Conservation (phyloP, 1,284 basidiomycete species). For the Gomphus bonarii region DNA sequence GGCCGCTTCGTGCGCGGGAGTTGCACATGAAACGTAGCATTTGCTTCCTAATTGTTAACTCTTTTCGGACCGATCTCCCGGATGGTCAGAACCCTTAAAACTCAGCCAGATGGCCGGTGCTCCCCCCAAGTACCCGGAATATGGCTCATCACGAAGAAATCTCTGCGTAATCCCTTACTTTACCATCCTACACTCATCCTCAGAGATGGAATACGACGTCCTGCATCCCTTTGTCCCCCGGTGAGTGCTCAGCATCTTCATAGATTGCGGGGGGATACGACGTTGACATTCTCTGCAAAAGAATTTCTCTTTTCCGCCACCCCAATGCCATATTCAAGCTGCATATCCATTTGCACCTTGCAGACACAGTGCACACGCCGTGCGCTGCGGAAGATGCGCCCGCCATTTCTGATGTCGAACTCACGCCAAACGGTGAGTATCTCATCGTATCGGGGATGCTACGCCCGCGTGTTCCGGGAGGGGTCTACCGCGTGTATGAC, state of each 20-base stretch:
- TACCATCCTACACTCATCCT: background rate
- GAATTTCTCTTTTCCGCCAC: background rate
- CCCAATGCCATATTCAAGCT: background rate
- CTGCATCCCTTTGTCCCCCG: background rate
- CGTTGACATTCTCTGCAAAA: too few species aligned
- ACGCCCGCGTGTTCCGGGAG: background rate
- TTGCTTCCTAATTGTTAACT: too few species aligned
- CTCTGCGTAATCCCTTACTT: background rate
- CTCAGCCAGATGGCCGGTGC: too few species aligned
- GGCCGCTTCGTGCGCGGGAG: too few species aligned
- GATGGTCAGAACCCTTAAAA: too few species aligned
- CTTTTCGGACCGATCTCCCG: too few species aligned
- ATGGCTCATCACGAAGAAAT: background rate
- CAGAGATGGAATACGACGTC: background rate
- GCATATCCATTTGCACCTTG: background rate
- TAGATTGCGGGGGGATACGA: too few species aligned
- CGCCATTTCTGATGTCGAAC: background rate
- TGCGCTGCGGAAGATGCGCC: too few species aligned
- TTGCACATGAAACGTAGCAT: too few species aligned
- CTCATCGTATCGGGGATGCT: background rate
- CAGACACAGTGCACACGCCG: background rate
- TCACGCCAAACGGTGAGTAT: background rate
- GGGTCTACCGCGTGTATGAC: background rate
- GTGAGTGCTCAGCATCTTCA: background rate
- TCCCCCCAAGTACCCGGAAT: background rate